Conservation (phyloP, 2,329 filamentous ascomycete species). For the Pseudogymnoascus sp. region DNA sequence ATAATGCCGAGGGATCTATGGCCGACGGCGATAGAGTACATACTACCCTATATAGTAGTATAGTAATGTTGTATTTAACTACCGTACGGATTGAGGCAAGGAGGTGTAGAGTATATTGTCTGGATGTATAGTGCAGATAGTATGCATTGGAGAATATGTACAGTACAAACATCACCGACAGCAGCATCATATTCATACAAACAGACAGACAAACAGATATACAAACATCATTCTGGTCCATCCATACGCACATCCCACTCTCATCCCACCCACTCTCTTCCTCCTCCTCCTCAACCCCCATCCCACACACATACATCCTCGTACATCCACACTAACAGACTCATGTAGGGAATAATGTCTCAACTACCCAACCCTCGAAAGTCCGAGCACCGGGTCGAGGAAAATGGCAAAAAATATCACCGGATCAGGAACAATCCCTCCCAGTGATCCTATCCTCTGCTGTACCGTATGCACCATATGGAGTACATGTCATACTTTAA, state of each 20-base stretch:
- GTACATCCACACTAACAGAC: neutral
- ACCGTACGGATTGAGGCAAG: neutral
- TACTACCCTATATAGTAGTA: neutral
- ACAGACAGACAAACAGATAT: neutral
- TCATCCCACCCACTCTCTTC: neutral
- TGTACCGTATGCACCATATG: neutral
- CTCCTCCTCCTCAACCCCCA: neutral
- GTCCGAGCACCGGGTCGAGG: constrained; percentile 3
- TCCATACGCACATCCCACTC: neutral
- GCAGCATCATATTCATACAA: neutral
- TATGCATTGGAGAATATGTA: neutral
- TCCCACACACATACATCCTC: neutral
- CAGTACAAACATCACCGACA: neutral
- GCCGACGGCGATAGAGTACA: neutral
- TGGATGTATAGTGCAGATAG: neutral
- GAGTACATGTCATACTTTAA: constrained; percentile 6
- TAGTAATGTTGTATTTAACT: neutral
- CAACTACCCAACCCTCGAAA: neutral
- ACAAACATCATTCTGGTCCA: neutral
- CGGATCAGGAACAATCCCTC: neutral
- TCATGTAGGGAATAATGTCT: neutral
- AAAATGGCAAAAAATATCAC: neutral
- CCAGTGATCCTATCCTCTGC: neutral
- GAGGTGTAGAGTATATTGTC: neutral
- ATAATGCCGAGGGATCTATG: neutral